Base-by-base conservation (phyloP, 345 rosid species). In the Pistacia integerrima region DNA sequence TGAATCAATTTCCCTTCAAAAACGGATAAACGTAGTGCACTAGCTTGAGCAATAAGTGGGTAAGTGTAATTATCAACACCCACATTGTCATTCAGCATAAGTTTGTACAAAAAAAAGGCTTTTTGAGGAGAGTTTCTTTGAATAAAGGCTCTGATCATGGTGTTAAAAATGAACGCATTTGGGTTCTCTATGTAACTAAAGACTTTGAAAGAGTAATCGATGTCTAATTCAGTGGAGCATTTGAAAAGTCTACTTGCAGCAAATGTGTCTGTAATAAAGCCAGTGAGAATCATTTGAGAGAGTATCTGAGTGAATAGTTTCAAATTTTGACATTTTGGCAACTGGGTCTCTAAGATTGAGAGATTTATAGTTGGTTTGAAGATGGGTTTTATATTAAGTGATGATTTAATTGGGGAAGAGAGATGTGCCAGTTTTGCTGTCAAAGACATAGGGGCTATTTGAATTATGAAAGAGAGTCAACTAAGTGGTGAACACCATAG, bases 291-390 rank as follows among this genome's bases (percentile, higher is more conserved):
- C 87, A 78, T 82, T 46, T 87, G 90, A 59, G 90, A 84, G 13
- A 87, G 82, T 67, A 87, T 82, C 82, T 89, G 91, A 67, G 78
- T 65, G 84, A 89, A 86, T 16, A 86, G 87, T 65, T 76, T 86
- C 76, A 70, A 55, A 65, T 28, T 84, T 64, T 10, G 78, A 78
- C 89, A 89, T 83, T 44, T 75, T 0, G 55, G 78, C 84, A 87
- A 80, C 12, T 18, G 64, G 72, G 75, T 63, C 12, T 83, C 88
- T 18, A 89, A 72, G 64, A 84, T 80, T 0, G 82, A 51, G 78
- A 84, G 88, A 36, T 82, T 80, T 74, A 83, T 60, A 69, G 83
- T 80, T 48, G 85, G 78, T 8, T 72, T 78, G 51, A 70, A 20
- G 44, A 63, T 63, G 25, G 80, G 76, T 35, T 60, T 72, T 48